Base-by-base conservation (phyloP, 2,329 filamentous ascomycete species). In the Neofusicoccum ribis region DNA sequence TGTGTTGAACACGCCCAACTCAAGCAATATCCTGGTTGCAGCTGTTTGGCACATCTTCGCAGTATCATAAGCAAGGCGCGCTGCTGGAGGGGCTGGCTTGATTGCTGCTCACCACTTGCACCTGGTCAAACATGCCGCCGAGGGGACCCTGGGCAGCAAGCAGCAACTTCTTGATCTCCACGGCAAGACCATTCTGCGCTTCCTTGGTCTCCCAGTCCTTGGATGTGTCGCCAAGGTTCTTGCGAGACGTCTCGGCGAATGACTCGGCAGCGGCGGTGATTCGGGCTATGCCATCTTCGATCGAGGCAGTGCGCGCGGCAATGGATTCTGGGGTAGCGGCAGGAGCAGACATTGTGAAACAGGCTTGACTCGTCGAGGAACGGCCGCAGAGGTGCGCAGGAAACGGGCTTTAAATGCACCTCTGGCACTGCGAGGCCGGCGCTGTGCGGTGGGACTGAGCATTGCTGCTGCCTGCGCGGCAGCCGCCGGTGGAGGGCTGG, bases 1-100 rank as follows among this genome's bases (percentile, higher is more conserved):
- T 7, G 31, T 14, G 3, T 54, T 37, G 47, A 65, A 65, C 5
- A 65, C 64, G 5, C 54, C 64, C 11, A 65, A 46, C 34, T 63
- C 64, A 11, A 65, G 58, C 15, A 65, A 31, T 31, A 46, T 17
- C n/a, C 64, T 46, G 23, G 37, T 43, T 15, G 58, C 64, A 36
- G 56, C 54, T 3, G 64, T 63, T 12, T 46, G 64, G 27, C 34
- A 44, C 46, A 47, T 46, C 64, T 65, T 27, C 11, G 8, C 12
- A 20, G 12, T 17, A n/a, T 49, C 7, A 56, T 59, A 3, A 31
- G 51, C 27, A n/a, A 6, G 6, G 34, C n/a, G 15, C 20, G 23
- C n/a, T 9, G 3, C 5, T 17, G 46, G 8, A 8, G 17, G n/a
- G 11, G 17, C 27, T 31, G 27, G 6, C 27, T 31, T 31, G 27